phyloP scores from a whole-genome alignment of 2,329 filamentous ascomycete genomes.

The Chrysoporthe cubensis region DNA sequence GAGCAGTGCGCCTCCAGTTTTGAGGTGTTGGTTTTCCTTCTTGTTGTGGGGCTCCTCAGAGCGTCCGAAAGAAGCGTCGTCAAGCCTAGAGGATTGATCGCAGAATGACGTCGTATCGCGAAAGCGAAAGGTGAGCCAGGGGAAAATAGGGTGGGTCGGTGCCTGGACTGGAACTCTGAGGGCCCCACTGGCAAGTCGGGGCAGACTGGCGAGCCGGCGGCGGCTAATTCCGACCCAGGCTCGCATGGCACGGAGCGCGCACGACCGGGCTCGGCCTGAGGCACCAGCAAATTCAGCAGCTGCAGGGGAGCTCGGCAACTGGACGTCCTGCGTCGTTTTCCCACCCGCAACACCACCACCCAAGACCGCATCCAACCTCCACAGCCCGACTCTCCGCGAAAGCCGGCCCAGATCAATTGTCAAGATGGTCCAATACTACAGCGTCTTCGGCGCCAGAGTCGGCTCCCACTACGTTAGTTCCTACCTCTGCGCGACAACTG shows the following conservation, averaged over 20 bases:
- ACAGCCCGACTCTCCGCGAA: conserved; percentile 36
- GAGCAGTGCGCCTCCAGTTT: not conserved
- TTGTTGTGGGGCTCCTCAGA: not conserved
- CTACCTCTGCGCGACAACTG: conserved; percentile 13
- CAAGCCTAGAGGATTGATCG: conserved; percentile 7
- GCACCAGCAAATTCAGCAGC: conserved; percentile 30
- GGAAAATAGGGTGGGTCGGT: not conserved
- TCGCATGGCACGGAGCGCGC: not conserved
- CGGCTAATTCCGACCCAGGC: conserved; percentile 11
- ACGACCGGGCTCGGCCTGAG: conserved; percentile 22
- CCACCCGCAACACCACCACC: conserved; percentile 33
- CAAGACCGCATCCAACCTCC: conserved; percentile 34
- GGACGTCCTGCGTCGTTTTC: conserved; percentile 27
- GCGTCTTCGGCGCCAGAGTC: conserved; percentile 61
- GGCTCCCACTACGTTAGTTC: conserved; percentile 64
- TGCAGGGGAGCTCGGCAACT: conserved; percentile 26
- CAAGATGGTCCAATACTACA: conserved; percentile 57
- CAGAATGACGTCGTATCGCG: conserved; percentile 7
- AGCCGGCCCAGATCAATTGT: conserved; percentile 35
- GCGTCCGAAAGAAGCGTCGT: not conserved
- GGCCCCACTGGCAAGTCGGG: not conserved
- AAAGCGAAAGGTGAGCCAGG: not conserved
- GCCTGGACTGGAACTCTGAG: not conserved
- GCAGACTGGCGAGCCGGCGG: not conserved
- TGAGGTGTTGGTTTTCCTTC: not conserved